A percentile compares a stretch with the other conserved stretches of the same genome.
phyloP scores from a whole-genome alignment of 805 yeast genomes.

The Blastobotrys terrestris region DNA sequence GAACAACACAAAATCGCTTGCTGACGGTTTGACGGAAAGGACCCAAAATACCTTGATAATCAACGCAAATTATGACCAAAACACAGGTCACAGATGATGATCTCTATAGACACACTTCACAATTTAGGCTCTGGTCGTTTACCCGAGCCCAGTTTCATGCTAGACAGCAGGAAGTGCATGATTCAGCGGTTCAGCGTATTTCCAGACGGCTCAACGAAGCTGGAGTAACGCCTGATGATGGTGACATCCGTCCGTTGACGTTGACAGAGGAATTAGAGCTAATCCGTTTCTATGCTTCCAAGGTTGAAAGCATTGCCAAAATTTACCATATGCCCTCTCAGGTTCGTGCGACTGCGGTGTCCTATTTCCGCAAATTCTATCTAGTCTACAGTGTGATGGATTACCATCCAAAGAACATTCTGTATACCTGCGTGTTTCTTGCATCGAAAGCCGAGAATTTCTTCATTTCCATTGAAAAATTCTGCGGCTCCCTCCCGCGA shows the following conservation, averaged over 20 bases:
- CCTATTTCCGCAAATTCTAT: slow-evolving; percentile 76
- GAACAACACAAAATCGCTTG: background rate
- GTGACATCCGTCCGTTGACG: slow-evolving; percentile 42
- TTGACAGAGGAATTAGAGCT: slow-evolving; percentile 65
- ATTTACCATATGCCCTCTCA: slow-evolving; percentile 81
- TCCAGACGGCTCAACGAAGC: slow-evolving; percentile 26
- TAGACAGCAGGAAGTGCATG: slow-evolving; percentile 46
- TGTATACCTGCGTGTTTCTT: slow-evolving; percentile 75
- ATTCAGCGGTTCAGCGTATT: slow-evolving; percentile 44
- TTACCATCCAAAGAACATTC: slow-evolving; percentile 74
- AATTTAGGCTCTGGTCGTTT: slow-evolving; percentile 82
- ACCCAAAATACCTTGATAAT: too few relatives aligned
- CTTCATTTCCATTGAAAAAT: slow-evolving; percentile 77
- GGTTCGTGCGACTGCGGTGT: slow-evolving; percentile 77
- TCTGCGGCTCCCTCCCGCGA: slow-evolving; percentile 63
- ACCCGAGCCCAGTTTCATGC: slow-evolving; percentile 50
- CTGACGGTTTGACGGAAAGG: too few relatives aligned
- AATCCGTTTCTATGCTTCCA: slow-evolving; percentile 65
- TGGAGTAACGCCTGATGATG: slow-evolving; percentile 4
- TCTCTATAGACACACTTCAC: slow-evolving; percentile 79
- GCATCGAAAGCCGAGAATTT: slow-evolving; percentile 92
- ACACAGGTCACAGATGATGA: slow-evolving; percentile 66
- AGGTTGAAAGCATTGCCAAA: slow-evolving; percentile 61
- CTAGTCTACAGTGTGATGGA: slow-evolving; percentile 78
- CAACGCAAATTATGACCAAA: slow-evolving; percentile 6